Evolutionary conservation across 2,329 filamentous ascomycete species (phyloP), one percentile per base, ranked within the genome.

Genomic region (Podosphaera aphanis): DNA sequence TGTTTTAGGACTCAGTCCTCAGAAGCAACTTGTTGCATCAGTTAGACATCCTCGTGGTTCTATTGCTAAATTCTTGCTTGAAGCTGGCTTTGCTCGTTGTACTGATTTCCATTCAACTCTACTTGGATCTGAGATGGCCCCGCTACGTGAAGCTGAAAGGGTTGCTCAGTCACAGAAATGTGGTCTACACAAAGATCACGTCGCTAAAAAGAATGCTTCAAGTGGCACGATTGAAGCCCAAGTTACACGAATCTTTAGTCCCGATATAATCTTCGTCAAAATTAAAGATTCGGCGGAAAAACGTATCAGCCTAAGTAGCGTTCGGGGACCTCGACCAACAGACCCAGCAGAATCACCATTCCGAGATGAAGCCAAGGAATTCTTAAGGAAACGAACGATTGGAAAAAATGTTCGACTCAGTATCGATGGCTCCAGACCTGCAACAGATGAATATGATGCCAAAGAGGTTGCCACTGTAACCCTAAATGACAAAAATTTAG

Each of bases 61-160:
- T 63, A 93, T 98, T 60, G 84, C 86, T 50, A 83, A 83, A 52
- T 92, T 93, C 62, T 63, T 98, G 38, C 74, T 98, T 39, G 77
- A 88, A 56, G 83, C 85, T 45, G 90, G 90, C 55, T 69, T 95
- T 47, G 90, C 88, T 36, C 74, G 84, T 57, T 95, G 88, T 66
- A 85, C 86, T 52, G 90, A 98, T 62, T 86, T 90, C 63, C 90
- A 98, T 66, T 93, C 88, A 0, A 92, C 85, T 35, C 70, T 94
- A 65, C 73, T 98, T 10, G 90, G 90, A 39, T 67, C 74, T 43
- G 83, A 88, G 56, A 98, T 98, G 90, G 77, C 79, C 37, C 62
- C 72, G 48, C 74, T 95, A 47, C 77, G 90, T 51, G 74, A 82
- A 52, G 86, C 90, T 1, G 90, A 98, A 66, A 88, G 83, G 61